Evolutionary conservation across 805 yeast species (phyloP).

Genomic region (Priceomyces castillae): DNA sequence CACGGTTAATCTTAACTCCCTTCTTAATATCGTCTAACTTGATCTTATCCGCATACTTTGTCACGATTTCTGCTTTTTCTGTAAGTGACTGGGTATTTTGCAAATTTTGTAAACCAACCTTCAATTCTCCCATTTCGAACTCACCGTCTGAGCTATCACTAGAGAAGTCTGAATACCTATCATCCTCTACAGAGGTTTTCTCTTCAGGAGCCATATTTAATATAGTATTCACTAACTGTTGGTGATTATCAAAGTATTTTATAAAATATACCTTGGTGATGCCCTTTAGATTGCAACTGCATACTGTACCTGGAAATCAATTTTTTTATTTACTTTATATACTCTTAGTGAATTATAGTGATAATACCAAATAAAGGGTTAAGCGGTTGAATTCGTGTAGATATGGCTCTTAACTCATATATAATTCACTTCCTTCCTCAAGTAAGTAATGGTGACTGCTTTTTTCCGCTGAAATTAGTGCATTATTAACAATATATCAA

Average conservation of each 20-base stretch:
- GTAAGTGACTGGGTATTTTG: conserved; percentile 5
- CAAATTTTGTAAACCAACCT: neutral
- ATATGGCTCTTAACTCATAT: conserved; percentile 3
- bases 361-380: neutral
- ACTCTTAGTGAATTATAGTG: neutral
- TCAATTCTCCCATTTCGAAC: conserved; percentile 3
- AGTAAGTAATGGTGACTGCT: conserved; percentile 13
- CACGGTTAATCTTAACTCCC: conserved; percentile 63
- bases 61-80: conserved; percentile 48
- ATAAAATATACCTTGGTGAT: neutral
- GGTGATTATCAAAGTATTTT: too few species aligned
- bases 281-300: conserved; percentile 1
- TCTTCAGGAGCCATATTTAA: neutral
- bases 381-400: neutral
- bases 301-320: neutral
- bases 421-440: conserved; percentile 16
- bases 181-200: too few species aligned
- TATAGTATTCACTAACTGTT: neutral
- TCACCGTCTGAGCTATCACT: conserved; percentile 12
- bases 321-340: neutral
- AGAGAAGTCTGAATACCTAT: neutral
- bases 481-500: conserved; percentile 7
- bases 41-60: conserved; percentile 63
- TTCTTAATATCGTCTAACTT: conserved; percentile 59
- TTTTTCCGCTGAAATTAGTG: neutral